A percentile compares a stretch with the other conserved stretches of the same genome.
These are phyloP conservation scores for Pythium myriotylum DNA, from an alignment of 352 stramenopile genomes.

Conservation along the genomic window DNA sequence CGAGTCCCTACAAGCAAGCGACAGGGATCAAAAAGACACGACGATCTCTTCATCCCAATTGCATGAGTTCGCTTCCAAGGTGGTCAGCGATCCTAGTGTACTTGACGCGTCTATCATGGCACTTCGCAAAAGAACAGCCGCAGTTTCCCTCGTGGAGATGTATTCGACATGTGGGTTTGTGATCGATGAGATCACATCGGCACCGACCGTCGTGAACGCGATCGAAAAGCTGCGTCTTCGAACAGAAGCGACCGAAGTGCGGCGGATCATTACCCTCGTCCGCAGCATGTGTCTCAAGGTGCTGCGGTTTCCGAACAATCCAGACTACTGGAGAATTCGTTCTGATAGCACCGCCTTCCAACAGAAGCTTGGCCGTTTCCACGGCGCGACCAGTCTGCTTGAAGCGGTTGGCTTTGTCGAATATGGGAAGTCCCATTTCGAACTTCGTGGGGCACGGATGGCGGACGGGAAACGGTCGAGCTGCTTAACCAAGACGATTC, in stretches of 20 bases:
- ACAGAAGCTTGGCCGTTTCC: slow-evolving; percentile 62
- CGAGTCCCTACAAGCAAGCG: slow-evolving; percentile 30
- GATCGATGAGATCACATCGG: slow-evolving; percentile 65
- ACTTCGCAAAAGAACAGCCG: slow-evolving; percentile 47
- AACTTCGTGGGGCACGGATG: slow-evolving; percentile 47
- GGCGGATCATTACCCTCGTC: slow-evolving; percentile 51
- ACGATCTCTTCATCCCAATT: slow-evolving; percentile 50
- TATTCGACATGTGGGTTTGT: slow-evolving; percentile 62
- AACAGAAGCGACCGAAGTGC: slow-evolving; percentile 48
- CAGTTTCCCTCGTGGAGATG: slow-evolving; percentile 61
- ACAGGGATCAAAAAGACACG: not conserved
- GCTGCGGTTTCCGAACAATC: slow-evolving; percentile 69
- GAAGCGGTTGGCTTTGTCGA: slow-evolving; percentile 65
- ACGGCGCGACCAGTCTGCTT: slow-evolving; percentile 56
- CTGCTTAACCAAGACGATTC: slow-evolving; percentile 39
- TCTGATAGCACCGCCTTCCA: slow-evolving; percentile 57
- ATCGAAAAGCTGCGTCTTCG: slow-evolving; percentile 61
- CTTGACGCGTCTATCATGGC: slow-evolving; percentile 43
- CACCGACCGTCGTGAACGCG: slow-evolving; percentile 53
- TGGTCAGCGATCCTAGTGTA: slow-evolving; percentile 39
- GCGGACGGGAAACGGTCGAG: slow-evolving; percentile 45
- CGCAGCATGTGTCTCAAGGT: slow-evolving; percentile 69
- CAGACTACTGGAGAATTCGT: slow-evolving; percentile 72
- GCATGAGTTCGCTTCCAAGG: slow-evolving; percentile 44
- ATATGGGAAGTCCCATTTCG: slow-evolving; percentile 54